Evolutionary conservation across 2,329 filamentous ascomycete genomes (phyloP).

Genomic region (Zymoseptoria crescenta): DNA sequence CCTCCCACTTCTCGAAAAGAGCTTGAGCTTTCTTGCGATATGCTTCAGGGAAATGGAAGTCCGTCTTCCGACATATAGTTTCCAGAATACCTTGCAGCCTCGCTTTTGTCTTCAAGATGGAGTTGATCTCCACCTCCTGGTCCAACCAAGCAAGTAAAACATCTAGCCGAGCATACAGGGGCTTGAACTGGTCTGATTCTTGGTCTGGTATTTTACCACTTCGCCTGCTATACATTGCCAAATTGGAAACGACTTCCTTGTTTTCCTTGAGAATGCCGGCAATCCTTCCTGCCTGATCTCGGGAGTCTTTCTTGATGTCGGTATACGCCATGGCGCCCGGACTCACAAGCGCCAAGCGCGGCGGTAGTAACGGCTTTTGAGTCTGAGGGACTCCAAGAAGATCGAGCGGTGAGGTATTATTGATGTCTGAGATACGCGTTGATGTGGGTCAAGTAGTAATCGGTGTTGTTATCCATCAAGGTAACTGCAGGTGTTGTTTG

Average conservation of each 20-base stretch:
- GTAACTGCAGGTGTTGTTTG: background rate
- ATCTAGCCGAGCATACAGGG: constrained; percentile 12
- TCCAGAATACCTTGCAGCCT: constrained; percentile 11
- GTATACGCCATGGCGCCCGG: background rate
- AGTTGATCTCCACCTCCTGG: constrained; percentile 12
- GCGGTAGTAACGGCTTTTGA: background rate
- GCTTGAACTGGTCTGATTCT: background rate
- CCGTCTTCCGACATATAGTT: constrained; percentile 6
- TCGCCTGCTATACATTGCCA: constrained; percentile 5
- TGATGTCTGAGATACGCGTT: background rate
- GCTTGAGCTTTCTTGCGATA: constrained; percentile 9
- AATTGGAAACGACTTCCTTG: background rate
- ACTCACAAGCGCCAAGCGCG: too few relatives aligned
- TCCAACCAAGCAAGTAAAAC: constrained; percentile 15
- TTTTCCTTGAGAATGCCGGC: background rate
- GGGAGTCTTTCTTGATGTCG: background rate
- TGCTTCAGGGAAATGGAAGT: constrained; percentile 12
- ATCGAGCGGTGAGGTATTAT: background rate
- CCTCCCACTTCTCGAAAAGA: constrained; percentile 15
- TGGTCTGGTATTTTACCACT: background rate
- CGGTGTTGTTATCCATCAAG: background rate
- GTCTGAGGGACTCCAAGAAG: background rate
- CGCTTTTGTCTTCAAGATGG: constrained; percentile 7
- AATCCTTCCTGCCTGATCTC: background rate
- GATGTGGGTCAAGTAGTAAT: background rate